A percentile compares a stretch with the other conserved stretches of the same genome.
Conservation (phyloP, 306 rosid genomes). For the Purshia tridentata region DNA sequence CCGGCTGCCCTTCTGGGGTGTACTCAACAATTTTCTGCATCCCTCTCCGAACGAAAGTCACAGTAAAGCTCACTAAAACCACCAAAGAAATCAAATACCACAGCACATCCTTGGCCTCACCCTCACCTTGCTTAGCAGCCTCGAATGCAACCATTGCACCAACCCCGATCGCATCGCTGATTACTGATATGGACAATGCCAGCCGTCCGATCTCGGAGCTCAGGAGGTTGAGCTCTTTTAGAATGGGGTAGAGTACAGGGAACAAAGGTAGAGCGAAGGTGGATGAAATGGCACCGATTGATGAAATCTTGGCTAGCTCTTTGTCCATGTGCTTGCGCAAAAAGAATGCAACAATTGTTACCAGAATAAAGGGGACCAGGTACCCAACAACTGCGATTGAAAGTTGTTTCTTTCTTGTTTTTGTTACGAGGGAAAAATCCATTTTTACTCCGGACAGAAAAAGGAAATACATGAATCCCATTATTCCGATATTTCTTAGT, state of each 20-base stretch:
- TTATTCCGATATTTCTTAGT: slow-evolving; percentile 44
- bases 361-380: slow-evolving; percentile 26
- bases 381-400: slow-evolving; percentile 40
- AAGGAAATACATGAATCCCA: slow-evolving; percentile 64
- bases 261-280: slow-evolving; percentile 30
- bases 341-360: slow-evolving; percentile 24
- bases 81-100: slow-evolving; percentile 48
- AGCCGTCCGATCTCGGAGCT: slow-evolving; percentile 65
- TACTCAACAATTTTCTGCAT: slow-evolving; percentile 38
- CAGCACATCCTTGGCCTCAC: background rate
- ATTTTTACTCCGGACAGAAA: slow-evolving; percentile 67
- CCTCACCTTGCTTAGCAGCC: slow-evolving; percentile 48
- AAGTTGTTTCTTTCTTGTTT: slow-evolving; percentile 43
- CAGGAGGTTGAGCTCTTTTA: slow-evolving; percentile 67
- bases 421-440: slow-evolving; percentile 39
- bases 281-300: slow-evolving; percentile 56
- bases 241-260: slow-evolving; percentile 41
- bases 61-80: background rate
- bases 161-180: slow-evolving; percentile 47
- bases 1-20: slow-evolving; percentile 52
- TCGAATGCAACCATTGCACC: slow-evolving; percentile 33
- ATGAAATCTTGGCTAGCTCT: slow-evolving; percentile 38
- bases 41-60: slow-evolving; percentile 16
- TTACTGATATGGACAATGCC: slow-evolving; percentile 43
- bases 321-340: slow-evolving; percentile 54